Evolutionary conservation across 768 basidiomycete genomes (phyloP), one percentile per base, ranked within the genome.

Genomic region (Phaffia tasmanica): DNA sequence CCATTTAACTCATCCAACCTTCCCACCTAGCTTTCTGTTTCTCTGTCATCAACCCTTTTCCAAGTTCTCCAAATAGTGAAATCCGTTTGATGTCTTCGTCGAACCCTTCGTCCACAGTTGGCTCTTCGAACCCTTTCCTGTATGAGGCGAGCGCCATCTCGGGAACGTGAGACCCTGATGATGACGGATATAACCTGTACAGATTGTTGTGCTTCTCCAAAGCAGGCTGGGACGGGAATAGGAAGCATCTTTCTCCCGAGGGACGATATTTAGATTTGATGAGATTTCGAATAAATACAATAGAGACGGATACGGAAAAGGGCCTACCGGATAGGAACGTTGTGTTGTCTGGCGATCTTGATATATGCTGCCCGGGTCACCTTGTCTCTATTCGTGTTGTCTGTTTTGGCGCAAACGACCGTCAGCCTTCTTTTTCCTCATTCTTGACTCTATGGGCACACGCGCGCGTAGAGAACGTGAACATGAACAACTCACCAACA

Each of bases 121-220:
- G 90, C 71, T 83, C 83, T 73, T 93, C 84, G 62, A 76, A 74
- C 1, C 66, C 71, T 9, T 58, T 68, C 1, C 51, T 49, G 65
- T 72, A 79, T 0, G 62, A 50, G 3, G 23, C 50, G 67, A 78
- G 76, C 11, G 78, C 77, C 19, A 70, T 62, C 21, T 64, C 35
- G 15, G 75, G 75, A 11, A 76, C 68, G 27, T 60, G 54, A 1
- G 73, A 69, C 15, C 72, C 75, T 60, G 77, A 69, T 5, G 63
- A 23, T 27, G 69, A 60, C 7, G 71, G 71, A 56, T 72, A 88
- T 48, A 89, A 84, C 35, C 93, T 83, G 73, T 94, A 95, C 9
- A 92, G 76, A 72, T 93, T 93, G 75, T 97, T 95, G 76, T 97
- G 94, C 85, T 85, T 88, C 2, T 89, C 89, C 2, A 64, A 53